phyloP scores from a whole-genome alignment of 2,329 filamentous ascomycete species.

The Metarhizium anisopliae region DNA sequence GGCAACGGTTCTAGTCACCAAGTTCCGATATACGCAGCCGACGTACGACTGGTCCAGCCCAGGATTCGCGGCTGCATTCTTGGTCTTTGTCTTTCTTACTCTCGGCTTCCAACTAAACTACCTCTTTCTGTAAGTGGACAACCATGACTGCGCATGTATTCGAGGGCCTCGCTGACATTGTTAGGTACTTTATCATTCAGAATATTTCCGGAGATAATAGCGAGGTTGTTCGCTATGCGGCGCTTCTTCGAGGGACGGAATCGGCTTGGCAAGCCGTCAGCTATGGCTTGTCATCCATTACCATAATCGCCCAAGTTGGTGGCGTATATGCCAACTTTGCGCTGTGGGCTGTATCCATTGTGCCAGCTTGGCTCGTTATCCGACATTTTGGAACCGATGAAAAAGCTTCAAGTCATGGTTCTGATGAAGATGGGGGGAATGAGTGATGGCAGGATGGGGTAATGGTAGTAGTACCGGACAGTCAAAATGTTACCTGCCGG shows the following conservation, averaged over 20 bases:
- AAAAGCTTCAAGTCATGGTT: not conserved
- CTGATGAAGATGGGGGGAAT: not conserved
- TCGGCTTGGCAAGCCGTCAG: conserved; percentile 65
- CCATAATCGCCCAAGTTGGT: conserved; percentile 55
- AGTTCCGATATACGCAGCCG: conserved; percentile 47
- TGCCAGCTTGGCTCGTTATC: conserved; percentile 60
- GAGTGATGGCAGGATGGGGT: not conserved
- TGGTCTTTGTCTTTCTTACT: conserved; percentile 58
- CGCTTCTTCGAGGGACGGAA: conserved; percentile 59
- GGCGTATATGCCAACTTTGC: conserved; percentile 63
- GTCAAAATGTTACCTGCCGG: too few species aligned
- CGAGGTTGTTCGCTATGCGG: conserved; percentile 60
- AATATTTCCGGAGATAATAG: conserved; percentile 52
- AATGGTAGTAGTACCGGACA: too few species aligned
- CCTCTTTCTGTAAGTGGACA: conserved; percentile 48
- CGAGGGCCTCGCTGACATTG: not conserved
- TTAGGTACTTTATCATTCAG: conserved; percentile 57
- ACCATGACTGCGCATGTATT: not conserved
- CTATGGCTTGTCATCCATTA: conserved; percentile 56
- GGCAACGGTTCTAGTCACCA: conserved; percentile 56
- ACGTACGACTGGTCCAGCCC: conserved; percentile 56
- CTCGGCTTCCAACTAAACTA: conserved; percentile 66
- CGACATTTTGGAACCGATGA: conserved; percentile 25
- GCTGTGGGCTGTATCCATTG: conserved; percentile 54
- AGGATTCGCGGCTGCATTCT: conserved; percentile 59